Conservation (phyloP, 495 filamentous ascomycete genomes). For the Wilcoxina mikolae region DNA sequence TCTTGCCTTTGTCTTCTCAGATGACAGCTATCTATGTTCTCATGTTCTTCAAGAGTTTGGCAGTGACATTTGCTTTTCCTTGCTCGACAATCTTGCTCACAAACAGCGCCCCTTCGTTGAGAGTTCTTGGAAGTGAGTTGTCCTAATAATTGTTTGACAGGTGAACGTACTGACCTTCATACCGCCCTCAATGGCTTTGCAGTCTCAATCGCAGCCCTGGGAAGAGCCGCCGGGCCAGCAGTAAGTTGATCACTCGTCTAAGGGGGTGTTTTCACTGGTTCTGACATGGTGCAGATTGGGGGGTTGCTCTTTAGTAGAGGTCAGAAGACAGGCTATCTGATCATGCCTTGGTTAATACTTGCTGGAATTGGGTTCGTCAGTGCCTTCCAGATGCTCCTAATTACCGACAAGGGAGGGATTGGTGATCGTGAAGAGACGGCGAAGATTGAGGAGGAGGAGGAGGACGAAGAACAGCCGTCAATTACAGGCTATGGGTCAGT, state of each 20-base stretch:
- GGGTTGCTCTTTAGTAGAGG: background rate
- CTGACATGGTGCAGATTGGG: background rate
- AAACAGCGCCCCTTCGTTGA: background rate
- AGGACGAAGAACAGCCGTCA: too few species aligned
- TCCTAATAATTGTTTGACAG: background rate
- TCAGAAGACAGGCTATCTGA: background rate
- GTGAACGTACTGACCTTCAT: too few species aligned
- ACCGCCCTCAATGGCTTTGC: background rate
- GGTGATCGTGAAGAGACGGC: background rate
- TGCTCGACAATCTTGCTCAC: slow-evolving; percentile 25
- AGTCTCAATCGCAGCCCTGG: background rate
- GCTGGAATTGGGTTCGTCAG: background rate
- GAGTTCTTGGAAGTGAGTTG: background rate
- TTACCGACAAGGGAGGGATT: background rate
- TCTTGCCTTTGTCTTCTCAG: slow-evolving; percentile 21
- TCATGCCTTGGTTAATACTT: background rate
- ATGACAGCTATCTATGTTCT: slow-evolving; percentile 36
- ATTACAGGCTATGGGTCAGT: too few species aligned
- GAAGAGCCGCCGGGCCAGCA: background rate
- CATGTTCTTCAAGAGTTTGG: slow-evolving; percentile 53
- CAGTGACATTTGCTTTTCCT: slow-evolving; percentile 69
- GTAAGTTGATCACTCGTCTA: background rate
- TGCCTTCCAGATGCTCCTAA: background rate
- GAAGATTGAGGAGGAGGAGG: too few species aligned
- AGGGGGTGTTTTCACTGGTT: background rate